These are phyloP conservation scores for Lachnellula subtilissima DNA, from an alignment of 2,329 filamentous ascomycete species.

Conservation along the genomic window DNA sequence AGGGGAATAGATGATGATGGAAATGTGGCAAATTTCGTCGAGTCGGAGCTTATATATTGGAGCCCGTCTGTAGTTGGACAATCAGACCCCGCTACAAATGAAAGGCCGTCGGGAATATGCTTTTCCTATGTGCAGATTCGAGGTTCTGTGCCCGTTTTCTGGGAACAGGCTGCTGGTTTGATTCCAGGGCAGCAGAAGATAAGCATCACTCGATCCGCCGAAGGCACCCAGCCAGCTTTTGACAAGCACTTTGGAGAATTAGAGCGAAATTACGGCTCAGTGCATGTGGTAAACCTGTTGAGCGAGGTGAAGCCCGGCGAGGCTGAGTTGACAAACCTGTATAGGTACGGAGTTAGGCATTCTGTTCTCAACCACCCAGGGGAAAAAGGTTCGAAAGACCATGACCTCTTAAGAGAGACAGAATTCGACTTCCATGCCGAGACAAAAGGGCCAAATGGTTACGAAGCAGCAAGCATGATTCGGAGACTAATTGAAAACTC, in stretches of 20 bases:
- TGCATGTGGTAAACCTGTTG: slow-evolving; percentile 92
- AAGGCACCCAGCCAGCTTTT: slow-evolving; percentile 91
- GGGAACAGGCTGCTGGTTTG: slow-evolving; percentile 87
- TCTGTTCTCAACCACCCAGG: slow-evolving; percentile 63
- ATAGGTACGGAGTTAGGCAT: slow-evolving; percentile 69
- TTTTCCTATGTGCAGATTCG: slow-evolving; percentile 94
- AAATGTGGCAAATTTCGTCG: slow-evolving; percentile 98
- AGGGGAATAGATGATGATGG: slow-evolving; percentile 96
- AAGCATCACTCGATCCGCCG: slow-evolving; percentile 76
- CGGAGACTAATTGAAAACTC: slow-evolving; percentile 71
- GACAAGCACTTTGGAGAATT: slow-evolving; percentile 91
- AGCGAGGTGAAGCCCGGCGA: slow-evolving; percentile 85
- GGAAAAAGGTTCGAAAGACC: slow-evolving; percentile 56
- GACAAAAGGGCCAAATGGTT: slow-evolving; percentile 78
- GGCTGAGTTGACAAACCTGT: slow-evolving; percentile 74
- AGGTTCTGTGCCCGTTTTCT: slow-evolving; percentile 92
- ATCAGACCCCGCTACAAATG: slow-evolving; percentile 16
- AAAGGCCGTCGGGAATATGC: slow-evolving; percentile 51
- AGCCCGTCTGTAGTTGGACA: slow-evolving; percentile 49
- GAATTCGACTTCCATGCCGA: slow-evolving; percentile 97
- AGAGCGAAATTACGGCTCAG: slow-evolving; percentile 78
- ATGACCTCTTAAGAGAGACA: slow-evolving; percentile 71
- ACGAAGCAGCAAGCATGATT: slow-evolving; percentile 86
- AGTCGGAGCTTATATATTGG: slow-evolving; percentile 92
- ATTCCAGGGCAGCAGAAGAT: slow-evolving; percentile 94